Base-by-base conservation (phyloP, 179 eudicot genomes). In the Silene noctiflora region DNA sequence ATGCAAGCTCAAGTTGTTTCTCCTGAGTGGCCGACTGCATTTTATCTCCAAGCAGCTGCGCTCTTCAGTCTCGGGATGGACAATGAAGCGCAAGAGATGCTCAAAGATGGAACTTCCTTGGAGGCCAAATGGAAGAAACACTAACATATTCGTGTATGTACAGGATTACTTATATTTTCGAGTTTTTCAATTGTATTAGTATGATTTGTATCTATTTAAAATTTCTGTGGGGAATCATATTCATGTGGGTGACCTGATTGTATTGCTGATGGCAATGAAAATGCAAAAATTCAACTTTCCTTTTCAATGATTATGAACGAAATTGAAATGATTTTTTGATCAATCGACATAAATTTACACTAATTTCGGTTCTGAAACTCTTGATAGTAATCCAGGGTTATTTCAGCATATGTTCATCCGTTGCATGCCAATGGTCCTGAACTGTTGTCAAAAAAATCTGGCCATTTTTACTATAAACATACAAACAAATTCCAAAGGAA, bases 61-160 rank as follows among this genome's bases (percentile, higher is more conserved):
- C 92, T 90, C 8, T 92, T 88, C 78, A 88, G 84, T 64, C 91
- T 92, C 35, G 96, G 97, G 33, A 92, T 92, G 97, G 97, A 89
- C 74, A 85, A 86, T 27, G 97, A 92, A 77, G 96, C 94, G 21
- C 85, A 71, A 25, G 93, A 90, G 78, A 88, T 88, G 5, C 93
- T 93, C 48, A 88, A 85, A 82, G 98, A 93, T 60, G 98, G 91
- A 53, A 83, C 93, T 6, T 83, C 87, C 6, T 79, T 93, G 85
- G 98, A 93, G 39, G 80, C 88, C 64, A 90, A 85, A 77, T 84
- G 88, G 82, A 91, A 83, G 82, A 81, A 84, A 76, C 81, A 74
- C n/a, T 90, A 67, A 86, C 73, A 66, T 19, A n/a, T n/a, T n/a
- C n/a, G n/a, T n/a, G n/a, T n/a, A n/a, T 87, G 87, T 85, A 84